Conservation (phyloP, 139 green algal genomes). For the Ostreobium quekettii region DNA sequence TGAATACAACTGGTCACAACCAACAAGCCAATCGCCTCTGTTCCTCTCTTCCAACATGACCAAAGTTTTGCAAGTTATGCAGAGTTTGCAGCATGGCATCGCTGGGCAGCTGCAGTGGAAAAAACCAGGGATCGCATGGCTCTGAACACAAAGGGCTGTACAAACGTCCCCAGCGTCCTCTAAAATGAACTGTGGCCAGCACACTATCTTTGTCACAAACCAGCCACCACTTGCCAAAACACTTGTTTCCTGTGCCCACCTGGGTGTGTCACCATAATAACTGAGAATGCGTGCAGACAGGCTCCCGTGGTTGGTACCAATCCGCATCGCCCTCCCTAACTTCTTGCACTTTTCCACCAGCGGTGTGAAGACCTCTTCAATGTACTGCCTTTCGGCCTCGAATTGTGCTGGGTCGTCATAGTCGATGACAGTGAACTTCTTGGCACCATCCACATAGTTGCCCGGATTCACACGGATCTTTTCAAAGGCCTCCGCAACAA, state of each 20-base stretch:
- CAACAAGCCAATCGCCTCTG: too few relatives aligned
- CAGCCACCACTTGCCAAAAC: too few relatives aligned
- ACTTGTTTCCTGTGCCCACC: too few relatives aligned
- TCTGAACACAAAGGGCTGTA: constrained; percentile 23
- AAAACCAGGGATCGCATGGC: neutral
- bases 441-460: constrained; percentile 94
- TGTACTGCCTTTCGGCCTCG: constrained; percentile 72
- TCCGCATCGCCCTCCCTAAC: constrained; percentile 82
- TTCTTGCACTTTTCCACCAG: constrained; percentile 98
- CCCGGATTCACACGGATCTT: constrained; percentile 94
- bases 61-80: too few relatives aligned
- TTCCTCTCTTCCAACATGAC: too few relatives aligned
- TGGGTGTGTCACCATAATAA: constrained; percentile 89
- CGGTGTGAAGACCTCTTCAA: constrained; percentile 86
- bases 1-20: too few relatives aligned
- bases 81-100: too few relatives aligned
- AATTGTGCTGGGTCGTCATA: constrained; percentile 87
- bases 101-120: too few relatives aligned
- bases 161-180: too few relatives aligned
- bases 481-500: constrained; percentile 97
- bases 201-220: too few relatives aligned
- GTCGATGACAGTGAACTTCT: constrained; percentile 87
- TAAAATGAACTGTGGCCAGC: too few relatives aligned
- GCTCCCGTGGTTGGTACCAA: constrained; percentile 98
- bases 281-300: constrained; percentile 92